Base-by-base conservation (phyloP, 306 rosid genomes). In the Cyclanthera cordifolia region DNA sequence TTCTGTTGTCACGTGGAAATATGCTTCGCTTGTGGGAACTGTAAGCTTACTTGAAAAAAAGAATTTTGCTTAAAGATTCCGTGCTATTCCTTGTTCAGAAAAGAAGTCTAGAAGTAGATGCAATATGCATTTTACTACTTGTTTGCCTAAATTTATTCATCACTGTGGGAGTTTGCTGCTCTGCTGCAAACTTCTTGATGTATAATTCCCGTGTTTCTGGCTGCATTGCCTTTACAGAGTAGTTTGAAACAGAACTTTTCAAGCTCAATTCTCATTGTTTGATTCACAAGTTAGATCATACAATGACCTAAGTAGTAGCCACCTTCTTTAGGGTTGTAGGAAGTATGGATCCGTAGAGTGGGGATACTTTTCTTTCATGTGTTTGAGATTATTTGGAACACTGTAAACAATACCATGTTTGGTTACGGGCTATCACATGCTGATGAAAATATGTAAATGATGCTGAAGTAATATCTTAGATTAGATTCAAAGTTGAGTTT, bases 1-100 rank as follows among this genome's bases (percentile, higher is more conserved):
- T 94, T 76, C 96, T 96, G 6, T 81, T 82, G 30, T 83, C 97
- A 64, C 84, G 90, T 21, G 92, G 97, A 69, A 41, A 79, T 76
- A 76, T 85, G 56, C 70, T 76, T 56, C 67, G 69, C 75, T 88
- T 90, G 83, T 78, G 56, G 19, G 96, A 88, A 81, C 80, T 88
- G 99, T 90, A 82, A 87, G 95, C 85, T 72, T 57, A 53, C 21
- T 71, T 37, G 48, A 45, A 71, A n/a, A n/a, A n/a, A n/a, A n/a
- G n/a, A n/a, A n/a, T 54, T 5, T 68, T 46, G 41, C 69, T 21
- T 20, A 63, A 20, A 19, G 11, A 63, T 64, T 21, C 51, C 4
- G 4, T 14, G 21, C 8, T 6, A 27, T 24, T 14, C 25, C 49
- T 24, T 43, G 49, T 47, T 65, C 14, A 23, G 37, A 12, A 65